Evolutionary conservation across 129 eudicot species (phyloP), one percentile per base, ranked within the genome.

Genomic region (Oenanthe sinensis): DNA sequence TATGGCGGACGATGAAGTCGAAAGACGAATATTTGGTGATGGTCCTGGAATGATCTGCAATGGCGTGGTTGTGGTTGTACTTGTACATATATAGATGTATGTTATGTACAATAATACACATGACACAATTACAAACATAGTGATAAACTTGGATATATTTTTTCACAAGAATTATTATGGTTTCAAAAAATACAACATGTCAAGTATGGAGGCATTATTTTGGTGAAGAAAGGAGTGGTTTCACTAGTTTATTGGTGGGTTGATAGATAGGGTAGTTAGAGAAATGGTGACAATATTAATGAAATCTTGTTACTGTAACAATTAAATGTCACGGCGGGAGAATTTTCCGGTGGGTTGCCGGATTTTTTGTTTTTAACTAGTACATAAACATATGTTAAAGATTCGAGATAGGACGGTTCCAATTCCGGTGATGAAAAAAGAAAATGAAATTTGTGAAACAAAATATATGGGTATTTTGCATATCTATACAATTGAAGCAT

Each of bases 321-420:
- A 7, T 49, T 19, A 22, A 0, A n/a, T 58, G 30, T 6, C 36
- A 24, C 17, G 39, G 24, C 17, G 39, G 8, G 2, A 42, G 14
- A 40, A 42, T 42, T 39, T 43, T 71, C 49, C 74, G 46, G 46
- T 69, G 74, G 70, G 70, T 26, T 26, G 70, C 70, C 70, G 70
- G 70, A 63, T 11, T 26, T 2, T 26, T 9, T 7, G 36, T 8
- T n/a, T 62, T 62, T n/a, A 8, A 30, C 8, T 49, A 49, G 20
- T 49, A 33, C 36, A 6, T 44, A 5, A n/a, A n/a, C 0, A 6
- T 44, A 5, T 55, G 28, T 6, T 1, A 20, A 54, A 20, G 63
- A 55, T 9, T 55, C 28, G 28, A 20, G 28, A 52, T 7, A 0
- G 4, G 63, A 55, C 26, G 1, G 20, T 20, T 55, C 28, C 26